These are phyloP conservation scores for Globisporangium iwayamae DNA, from an alignment of 352 stramenopile genomes.

Conservation along the genomic window DNA sequence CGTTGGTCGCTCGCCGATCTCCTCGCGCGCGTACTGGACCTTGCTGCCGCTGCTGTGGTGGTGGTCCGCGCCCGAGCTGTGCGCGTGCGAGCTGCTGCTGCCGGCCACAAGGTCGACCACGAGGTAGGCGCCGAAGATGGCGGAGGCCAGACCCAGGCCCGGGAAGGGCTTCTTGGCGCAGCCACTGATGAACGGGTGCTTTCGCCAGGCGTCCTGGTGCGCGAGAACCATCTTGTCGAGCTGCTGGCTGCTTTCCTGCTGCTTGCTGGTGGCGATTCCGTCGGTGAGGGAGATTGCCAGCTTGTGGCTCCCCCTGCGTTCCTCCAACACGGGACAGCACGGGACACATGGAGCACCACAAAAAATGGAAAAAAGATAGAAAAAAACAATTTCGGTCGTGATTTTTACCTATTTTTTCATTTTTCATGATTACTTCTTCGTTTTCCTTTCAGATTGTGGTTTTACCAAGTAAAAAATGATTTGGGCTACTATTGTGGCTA, in stretches of 20 bases:
- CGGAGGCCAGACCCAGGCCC: slow-evolving; percentile 65
- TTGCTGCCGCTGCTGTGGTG: slow-evolving; percentile 39
- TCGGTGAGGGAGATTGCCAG: slow-evolving; percentile 7
- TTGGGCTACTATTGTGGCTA: too few species aligned
- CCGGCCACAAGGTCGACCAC: slow-evolving; percentile 58
- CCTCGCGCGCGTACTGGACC: slow-evolving; percentile 49
- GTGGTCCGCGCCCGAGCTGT: slow-evolving; percentile 20
- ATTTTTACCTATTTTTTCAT: too few species aligned
- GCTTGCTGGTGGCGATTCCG: slow-evolving; percentile 10
- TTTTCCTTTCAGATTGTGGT: too few species aligned
- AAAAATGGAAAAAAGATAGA: too few species aligned
- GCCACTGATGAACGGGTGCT: slow-evolving; percentile 81
- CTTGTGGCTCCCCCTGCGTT: too few species aligned
- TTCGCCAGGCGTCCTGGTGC: slow-evolving; percentile 85
- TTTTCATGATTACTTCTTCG: too few species aligned
- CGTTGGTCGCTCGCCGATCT: slow-evolving; percentile 59
- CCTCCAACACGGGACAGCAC: too few species aligned
- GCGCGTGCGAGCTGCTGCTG: slow-evolving; percentile 31
- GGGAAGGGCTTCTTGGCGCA: slow-evolving; percentile 87
- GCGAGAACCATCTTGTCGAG: slow-evolving; percentile 68
- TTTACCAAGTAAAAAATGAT: too few species aligned
- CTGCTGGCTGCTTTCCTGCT: too few species aligned
- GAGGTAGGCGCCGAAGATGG: slow-evolving; percentile 80
- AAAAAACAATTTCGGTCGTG: too few species aligned
- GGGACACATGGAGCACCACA: too few species aligned